A percentile compares a stretch with the other conserved stretches of the same genome.
These are phyloP conservation scores for Echium plantagineum DNA, from an alignment of 257 asterid species.

Conservation along the genomic window DNA sequence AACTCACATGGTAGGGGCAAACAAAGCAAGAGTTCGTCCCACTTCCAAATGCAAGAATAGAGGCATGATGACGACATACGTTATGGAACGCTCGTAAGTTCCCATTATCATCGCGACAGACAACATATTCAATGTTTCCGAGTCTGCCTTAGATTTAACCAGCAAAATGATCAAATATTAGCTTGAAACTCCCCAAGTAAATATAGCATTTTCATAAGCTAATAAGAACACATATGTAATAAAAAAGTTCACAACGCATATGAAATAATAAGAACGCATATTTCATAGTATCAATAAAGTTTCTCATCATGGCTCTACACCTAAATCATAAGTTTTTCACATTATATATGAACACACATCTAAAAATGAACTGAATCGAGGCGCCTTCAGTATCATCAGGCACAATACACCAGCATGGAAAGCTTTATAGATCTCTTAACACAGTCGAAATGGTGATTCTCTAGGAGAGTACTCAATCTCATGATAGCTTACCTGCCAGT, in stretches of 20 bases:
- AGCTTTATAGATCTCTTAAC: too few species aligned
- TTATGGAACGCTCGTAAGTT: constrained; percentile 63
- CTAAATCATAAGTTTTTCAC: too few species aligned
- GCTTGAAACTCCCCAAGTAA: too few species aligned
- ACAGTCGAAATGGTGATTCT: background rate
- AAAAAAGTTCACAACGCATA: too few species aligned
- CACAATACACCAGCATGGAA: too few species aligned
- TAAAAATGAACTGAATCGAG: background rate
- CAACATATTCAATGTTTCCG: constrained; percentile 71
- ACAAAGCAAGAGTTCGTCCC: constrained; percentile 69
- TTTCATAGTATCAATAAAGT: background rate
- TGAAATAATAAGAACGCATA: too few species aligned
- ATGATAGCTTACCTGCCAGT: constrained; percentile 59
- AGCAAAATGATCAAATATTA: background rate
- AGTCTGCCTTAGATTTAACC: constrained; percentile 34
- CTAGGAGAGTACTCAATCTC: background rate
- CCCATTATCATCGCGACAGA: constrained; percentile 62
- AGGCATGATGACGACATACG: constrained; percentile 90
- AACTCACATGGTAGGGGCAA: constrained; percentile 93
- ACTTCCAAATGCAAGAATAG: constrained; percentile 58
- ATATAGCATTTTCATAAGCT: background rate
- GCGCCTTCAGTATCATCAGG: background rate
- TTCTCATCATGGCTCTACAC: background rate
- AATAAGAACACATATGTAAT: too few species aligned
- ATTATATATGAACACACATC: too few species aligned